Base-by-base conservation (phyloP, 2,329 filamentous ascomycete species). In the Cadophora gregata region DNA sequence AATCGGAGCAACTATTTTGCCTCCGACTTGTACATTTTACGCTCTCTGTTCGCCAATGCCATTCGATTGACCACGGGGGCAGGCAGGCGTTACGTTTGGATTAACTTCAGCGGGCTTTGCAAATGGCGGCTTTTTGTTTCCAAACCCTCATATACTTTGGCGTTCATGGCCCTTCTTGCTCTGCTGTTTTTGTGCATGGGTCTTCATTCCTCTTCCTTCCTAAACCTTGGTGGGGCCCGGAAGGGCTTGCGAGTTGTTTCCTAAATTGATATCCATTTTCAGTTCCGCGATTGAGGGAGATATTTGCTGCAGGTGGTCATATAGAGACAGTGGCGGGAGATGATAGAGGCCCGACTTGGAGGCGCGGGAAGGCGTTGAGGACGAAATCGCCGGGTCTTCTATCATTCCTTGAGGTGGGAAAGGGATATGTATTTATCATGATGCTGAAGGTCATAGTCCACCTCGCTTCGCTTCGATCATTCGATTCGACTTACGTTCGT, bases 231-330 rank as follows among this genome's bases (percentile, higher is more conserved):
- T 14, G 33, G 53, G 31, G 51, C 31, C 29, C 24, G 27, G 55
- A 53, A 29, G 38, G 55, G 47, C 24, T 59, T 33, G 58, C 36
- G 33, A 61, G 31, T 24, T 42, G 50, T 66, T 67, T 36, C 55
- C 33, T 58, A 66, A 70, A 62, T 70, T 71, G 70, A 71, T 73
- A 69, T 70, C 67, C 63, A 62, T 50, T 59, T 66, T 66, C 42
- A 64, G 59, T 64, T 62, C 47, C 45, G 21, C 25, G 42, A 24
- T 36, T 19, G 58, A n/a, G 9, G n/a, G 27, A 51, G 31, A 21
- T 31, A 47, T 16, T 48, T 50, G 56, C 31, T 29, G 36, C 4
- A 21, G 21, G 50, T 29, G 65, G 48, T 25, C n/a, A 31, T 47
- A 53, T 29, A 29, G 42, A 60, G 51, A 36, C 9, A n/a, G 21